Base-by-base conservation (phyloP, 2,329 filamentous ascomycete genomes). In the Pezizomycotina sp. region DNA sequence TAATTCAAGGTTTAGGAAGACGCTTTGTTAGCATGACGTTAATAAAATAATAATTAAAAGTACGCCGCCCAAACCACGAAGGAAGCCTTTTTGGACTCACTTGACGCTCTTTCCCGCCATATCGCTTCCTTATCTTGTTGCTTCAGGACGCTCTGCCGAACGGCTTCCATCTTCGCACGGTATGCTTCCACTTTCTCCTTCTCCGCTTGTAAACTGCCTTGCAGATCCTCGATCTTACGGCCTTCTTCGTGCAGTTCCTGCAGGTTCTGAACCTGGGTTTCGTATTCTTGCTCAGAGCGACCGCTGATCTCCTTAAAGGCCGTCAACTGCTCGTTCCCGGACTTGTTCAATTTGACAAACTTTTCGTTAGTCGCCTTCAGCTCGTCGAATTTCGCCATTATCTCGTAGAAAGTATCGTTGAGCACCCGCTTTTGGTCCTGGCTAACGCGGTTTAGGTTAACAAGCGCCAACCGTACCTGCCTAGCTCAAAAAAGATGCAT, bases 401-500 rank as follows among this genome's bases (percentile, higher is more conserved):
- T 67, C 0, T 70, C 68, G 46, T 78, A 77, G 58, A 83, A 84
- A 3, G 74, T 74, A 40, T 77, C 69, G 53, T 84, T 77, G 26
- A 86, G 67, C 21, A 67, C 67, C 42, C 66, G 64, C 10, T 73
- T 78, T 15, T 73, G 70, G 14, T 63, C 58, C 20, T n/a, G n/a
- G n/a, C n/a, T n/a, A n/a, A n/a, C n/a, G n/a, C 64, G 59, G 48
- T 65, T 65, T 7, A 83, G 61, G 31, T 66, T 60, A 15, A 55
- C 52, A 0, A 74, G 57, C 3, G 67, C 64, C 36, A 63, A 63
- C 45, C 61, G 62, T 13, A 74, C 50, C 30, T 62, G 63, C 40
- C 69, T 71, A 47, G 34, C n/a, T 37, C 22, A 36, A 44, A 34
- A 23, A 41, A 28, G 30, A 23, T 20, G 23, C 34, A 10, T 26